Percentiles rank a stretch among this genome's conserved stretches.
phyloP scores from a whole-genome alignment of 202 grass and related monocot genomes.

The Panicum hallii region DNA sequence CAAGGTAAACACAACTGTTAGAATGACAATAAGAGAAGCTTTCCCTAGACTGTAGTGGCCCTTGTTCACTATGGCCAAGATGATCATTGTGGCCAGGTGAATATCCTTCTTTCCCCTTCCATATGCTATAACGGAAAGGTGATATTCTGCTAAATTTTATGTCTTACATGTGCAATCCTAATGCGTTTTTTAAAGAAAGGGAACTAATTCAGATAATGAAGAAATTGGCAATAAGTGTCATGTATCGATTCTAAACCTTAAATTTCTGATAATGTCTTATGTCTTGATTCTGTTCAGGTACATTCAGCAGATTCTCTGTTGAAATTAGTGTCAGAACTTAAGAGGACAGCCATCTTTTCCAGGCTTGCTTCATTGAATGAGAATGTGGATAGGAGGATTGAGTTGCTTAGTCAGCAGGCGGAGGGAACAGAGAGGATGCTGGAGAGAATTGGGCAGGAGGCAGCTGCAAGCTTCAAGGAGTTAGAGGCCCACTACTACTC shows the following conservation, averaged over 20 bases:
- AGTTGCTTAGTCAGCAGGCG: constrained; percentile 62
- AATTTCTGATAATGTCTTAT: neutral
- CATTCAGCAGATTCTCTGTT: constrained; percentile 82
- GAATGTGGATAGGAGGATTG: constrained; percentile 83
- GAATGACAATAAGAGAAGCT: neutral
- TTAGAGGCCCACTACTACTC: constrained; percentile 89
- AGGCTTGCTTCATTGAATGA: constrained; percentile 84
- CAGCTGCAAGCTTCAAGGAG: constrained; percentile 81
- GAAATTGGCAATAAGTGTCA: neutral
- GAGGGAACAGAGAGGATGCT: constrained; percentile 78
- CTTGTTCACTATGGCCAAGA: too few relatives aligned
- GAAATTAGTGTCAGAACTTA: constrained; percentile 86
- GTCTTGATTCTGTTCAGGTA: constrained; percentile 54
- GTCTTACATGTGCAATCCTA: neutral
- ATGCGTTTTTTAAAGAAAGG: neutral
- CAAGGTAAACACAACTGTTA: neutral
- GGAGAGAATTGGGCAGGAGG: constrained; percentile 86
- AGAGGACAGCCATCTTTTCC: constrained; percentile 96
- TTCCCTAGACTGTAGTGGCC: neutral
- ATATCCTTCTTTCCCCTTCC: neutral
- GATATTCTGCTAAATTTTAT: neutral
- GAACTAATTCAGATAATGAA: neutral
- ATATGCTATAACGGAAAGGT: neutral
- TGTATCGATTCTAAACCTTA: neutral
- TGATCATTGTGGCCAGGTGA: neutral